Evolutionary conservation across 495 filamentous ascomycete species (phyloP).

Genomic region (Parachaetomium inaequale): DNA sequence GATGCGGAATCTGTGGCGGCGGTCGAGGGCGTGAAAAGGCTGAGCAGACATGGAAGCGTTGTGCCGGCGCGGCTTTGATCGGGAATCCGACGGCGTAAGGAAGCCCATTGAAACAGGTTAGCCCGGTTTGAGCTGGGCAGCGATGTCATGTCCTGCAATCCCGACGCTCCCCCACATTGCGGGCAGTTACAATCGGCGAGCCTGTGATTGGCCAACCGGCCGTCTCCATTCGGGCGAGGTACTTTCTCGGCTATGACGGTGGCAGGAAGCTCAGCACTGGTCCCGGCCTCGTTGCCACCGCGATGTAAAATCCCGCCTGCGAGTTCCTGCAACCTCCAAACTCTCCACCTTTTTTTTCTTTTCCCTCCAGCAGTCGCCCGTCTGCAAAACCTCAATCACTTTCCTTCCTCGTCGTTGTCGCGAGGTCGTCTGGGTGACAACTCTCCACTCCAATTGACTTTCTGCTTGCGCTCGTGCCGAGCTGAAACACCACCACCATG

Average conservation of each 20-base stretch:
- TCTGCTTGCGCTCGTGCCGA: slow-evolving; percentile 20
- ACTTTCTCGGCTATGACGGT: slow-evolving; percentile 39
- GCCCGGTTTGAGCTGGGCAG: slow-evolving; percentile 15
- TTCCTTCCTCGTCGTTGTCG: slow-evolving; percentile 18
- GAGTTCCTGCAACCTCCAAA: slow-evolving; percentile 25
- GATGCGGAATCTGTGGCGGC: background rate
- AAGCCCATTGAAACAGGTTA: slow-evolving; percentile 22
- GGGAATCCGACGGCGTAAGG: background rate
- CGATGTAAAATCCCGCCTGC: slow-evolving; percentile 35
- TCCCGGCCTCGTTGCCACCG: slow-evolving; percentile 29
- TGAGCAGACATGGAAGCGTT: background rate
- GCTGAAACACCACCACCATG: slow-evolving; percentile 47
- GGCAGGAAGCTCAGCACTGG: slow-evolving; percentile 23
- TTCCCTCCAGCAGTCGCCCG: slow-evolving; percentile 14
- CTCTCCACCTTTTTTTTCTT: slow-evolving; percentile 35
- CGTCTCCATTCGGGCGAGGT: slow-evolving; percentile 31
- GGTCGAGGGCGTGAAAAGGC: background rate
- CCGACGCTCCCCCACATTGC: slow-evolving; percentile 30
- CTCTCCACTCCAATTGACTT: slow-evolving; percentile 38
- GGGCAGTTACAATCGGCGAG: slow-evolving; percentile 25
- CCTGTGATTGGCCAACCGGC: slow-evolving; percentile 25
- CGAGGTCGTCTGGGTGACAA: slow-evolving; percentile 27
- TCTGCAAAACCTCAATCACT: background rate
- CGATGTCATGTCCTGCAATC: slow-evolving; percentile 28
- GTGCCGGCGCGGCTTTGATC: slow-evolving; percentile 17